A percentile compares a stretch with the other conserved stretches of the same genome.
Conservation (phyloP, 2,329 filamentous ascomycete genomes). For the Geosmithia putterillii region DNA sequence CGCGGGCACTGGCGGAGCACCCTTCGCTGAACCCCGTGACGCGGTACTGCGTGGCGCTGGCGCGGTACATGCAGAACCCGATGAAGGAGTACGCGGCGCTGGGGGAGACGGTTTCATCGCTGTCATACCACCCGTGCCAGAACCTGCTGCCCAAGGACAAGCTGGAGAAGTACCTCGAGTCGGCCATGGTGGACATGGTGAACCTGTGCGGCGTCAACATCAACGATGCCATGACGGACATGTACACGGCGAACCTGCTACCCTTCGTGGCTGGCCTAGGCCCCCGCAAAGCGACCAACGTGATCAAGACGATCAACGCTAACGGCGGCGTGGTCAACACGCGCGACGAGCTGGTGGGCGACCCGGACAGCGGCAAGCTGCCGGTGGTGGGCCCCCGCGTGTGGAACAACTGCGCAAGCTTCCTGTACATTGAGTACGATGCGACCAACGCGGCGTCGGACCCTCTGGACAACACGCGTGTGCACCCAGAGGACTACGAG, state of each 20-base stretch:
- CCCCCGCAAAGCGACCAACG: slow-evolving; percentile 75
- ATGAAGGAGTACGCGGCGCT: slow-evolving; percentile 94
- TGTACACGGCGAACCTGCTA: slow-evolving; percentile 74
- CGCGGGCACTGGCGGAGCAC: slow-evolving; percentile 66
- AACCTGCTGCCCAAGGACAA: slow-evolving; percentile 81
- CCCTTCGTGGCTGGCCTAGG: slow-evolving; percentile 88
- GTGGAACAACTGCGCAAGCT: slow-evolving; percentile 95
- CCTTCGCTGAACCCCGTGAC: slow-evolving; percentile 67
- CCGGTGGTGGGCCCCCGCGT: slow-evolving; percentile 80
- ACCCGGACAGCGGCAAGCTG: slow-evolving; percentile 65
- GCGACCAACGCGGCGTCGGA: slow-evolving; percentile 71
- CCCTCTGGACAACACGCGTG: slow-evolving; percentile 90
- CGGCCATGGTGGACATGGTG: slow-evolving; percentile 97
- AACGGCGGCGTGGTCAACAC: slow-evolving; percentile 81
- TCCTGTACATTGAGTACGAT: slow-evolving; percentile 83
- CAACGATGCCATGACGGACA: slow-evolving; percentile 75
- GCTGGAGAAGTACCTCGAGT: slow-evolving; percentile 75
- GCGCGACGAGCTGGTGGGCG: slow-evolving; percentile 78
- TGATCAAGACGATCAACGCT: slow-evolving; percentile 67
- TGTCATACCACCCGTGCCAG: slow-evolving; percentile 84
- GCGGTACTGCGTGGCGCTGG: slow-evolving; percentile 81
- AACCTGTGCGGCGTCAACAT: slow-evolving; percentile 94
- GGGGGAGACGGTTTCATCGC: slow-evolving; percentile 74
- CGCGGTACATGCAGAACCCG: slow-evolving; percentile 87
- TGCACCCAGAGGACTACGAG: slow-evolving; percentile 97